These are phyloP conservation scores for Vitis hybrid DNA, from an alignment of 177 flowering plant genomes.

Conservation along the genomic window DNA sequence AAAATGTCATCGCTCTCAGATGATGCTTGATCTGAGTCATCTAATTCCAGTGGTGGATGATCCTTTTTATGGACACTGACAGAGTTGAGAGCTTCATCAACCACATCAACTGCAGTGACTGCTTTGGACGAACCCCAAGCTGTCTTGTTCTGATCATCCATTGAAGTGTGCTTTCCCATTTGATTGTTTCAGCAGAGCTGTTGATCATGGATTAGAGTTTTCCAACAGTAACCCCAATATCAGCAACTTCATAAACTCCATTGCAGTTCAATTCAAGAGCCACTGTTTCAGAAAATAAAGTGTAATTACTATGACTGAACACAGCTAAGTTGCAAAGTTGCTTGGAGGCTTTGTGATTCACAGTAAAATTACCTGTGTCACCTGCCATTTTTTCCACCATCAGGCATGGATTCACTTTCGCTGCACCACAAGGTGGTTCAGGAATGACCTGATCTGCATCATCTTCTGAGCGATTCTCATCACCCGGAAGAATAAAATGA, in stretches of 20 bases:
- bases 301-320: not conserved
- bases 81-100: slow-evolving; percentile 21
- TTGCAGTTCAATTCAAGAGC: slow-evolving; percentile 10
- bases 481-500: slow-evolving; percentile 14
- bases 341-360: not conserved
- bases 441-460: slow-evolving; percentile 6
- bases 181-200: slow-evolving; percentile 12
- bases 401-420: not conserved
- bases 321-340: not conserved
- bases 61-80: slow-evolving; percentile 8
- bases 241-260: slow-evolving; percentile 17
- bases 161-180: slow-evolving; percentile 11
- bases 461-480: slow-evolving; percentile 5
- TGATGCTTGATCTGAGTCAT: slow-evolving; percentile 23
- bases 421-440: slow-evolving; percentile 1
- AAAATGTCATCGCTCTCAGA: slow-evolving; percentile 29
- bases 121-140: slow-evolving; percentile 9
- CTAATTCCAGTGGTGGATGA: slow-evolving; percentile 18
- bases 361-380: slow-evolving; percentile 15
- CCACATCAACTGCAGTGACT: not conserved
- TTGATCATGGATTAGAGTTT: slow-evolving; percentile 7
- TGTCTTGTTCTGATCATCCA: slow-evolving; percentile 4
- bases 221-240: slow-evolving; percentile 10
- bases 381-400: not conserved
- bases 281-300: slow-evolving; percentile 15